Base-by-base conservation (phyloP, 2,329 filamentous ascomycete species). In the Lecanicillium sp. region DNA sequence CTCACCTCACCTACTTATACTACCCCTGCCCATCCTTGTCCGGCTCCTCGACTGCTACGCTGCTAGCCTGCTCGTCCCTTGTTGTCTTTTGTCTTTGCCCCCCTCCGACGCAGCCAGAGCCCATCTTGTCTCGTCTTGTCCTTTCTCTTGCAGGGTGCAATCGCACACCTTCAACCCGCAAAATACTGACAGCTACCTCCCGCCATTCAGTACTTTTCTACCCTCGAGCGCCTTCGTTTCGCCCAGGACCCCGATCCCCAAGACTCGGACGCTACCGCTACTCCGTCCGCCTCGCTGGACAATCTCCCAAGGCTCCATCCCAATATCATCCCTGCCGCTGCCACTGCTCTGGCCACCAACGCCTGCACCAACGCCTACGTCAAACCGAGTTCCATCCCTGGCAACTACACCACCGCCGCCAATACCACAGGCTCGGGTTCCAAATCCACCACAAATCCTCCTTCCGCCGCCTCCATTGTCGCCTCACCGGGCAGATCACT, bases 221-320 rank as follows among this genome's bases (percentile, higher is more conserved):
- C 79, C 7, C 73, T 85, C 53, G 85, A 89, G 65, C 78, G 84
- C 50, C 73, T 86, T 50, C 79, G 80, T 57, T 80, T 88, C 61
- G 77, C 77, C 43, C 79, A 81, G 57, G 55, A 57, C 35, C 53
- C 58, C 21, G 61, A 50, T 60, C 64, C 36, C 60, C 62, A 41
- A 56, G 60, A 35, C 57, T 62, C 41, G 56, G 61, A 50, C 50
- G 58, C 51, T 49, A 60, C 54, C 54, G 56, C 40, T 56, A 43
- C 37, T 55, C 40, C 56, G 59, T 55, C 48, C 53, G 59, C 50
- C 51, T 59, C 30, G 44, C 49, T 52, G 20, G 50, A 55, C 43
- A 52, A 52, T 41, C 58, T 59, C 42, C 64, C 52, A 37, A 50
- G 50, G 55, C 50, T 21, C 48, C 48, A 49, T 44, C 15, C 45